Conservation (phyloP, 331 rosid genomes). For the Prunus yedoensis region DNA sequence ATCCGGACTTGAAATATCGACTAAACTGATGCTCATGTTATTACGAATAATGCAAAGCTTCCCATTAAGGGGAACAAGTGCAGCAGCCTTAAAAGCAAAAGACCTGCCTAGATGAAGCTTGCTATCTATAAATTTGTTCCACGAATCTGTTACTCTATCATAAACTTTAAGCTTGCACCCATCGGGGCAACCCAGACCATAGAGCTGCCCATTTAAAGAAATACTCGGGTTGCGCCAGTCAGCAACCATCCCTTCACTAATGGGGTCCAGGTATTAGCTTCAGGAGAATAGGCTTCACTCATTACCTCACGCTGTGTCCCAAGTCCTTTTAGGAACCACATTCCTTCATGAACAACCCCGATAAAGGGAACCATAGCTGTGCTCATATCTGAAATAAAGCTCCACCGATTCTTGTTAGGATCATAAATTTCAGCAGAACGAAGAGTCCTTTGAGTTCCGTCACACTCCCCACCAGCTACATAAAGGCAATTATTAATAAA, state of each 20-base stretch:
- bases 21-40: slow-evolving; percentile 96
- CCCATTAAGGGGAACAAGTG: slow-evolving; percentile 90
- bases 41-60: slow-evolving; percentile 95
- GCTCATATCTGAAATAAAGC: slow-evolving; percentile 89
- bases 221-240: slow-evolving; percentile 99
- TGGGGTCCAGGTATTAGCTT: slow-evolving; percentile 79
- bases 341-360: slow-evolving; percentile 87
- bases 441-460: slow-evolving; percentile 95
- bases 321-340: slow-evolving; percentile 94
- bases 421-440: slow-evolving; percentile 95
- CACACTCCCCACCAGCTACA: slow-evolving; percentile 99
- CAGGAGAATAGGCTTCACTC: slow-evolving; percentile 90
- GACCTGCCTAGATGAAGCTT: slow-evolving; percentile 92
- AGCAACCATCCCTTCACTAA: slow-evolving; percentile 76
- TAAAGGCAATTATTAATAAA: slow-evolving; percentile 93
- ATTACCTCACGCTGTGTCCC: slow-evolving; percentile 89
- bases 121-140: slow-evolving; percentile 94
- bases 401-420: slow-evolving; percentile 88
- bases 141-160: slow-evolving; percentile 73
- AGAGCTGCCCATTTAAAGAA: slow-evolving; percentile 84
- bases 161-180: slow-evolving; percentile 95
- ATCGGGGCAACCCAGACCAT: slow-evolving; percentile 84
- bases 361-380: slow-evolving; percentile 96
- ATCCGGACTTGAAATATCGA: slow-evolving; percentile 71
- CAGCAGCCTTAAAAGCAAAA: slow-evolving; percentile 88